Percentiles rank a stretch among this genome's conserved stretches.
phyloP scores from a whole-genome alignment of 129 eudicot genomes.

The Logfia minima region DNA sequence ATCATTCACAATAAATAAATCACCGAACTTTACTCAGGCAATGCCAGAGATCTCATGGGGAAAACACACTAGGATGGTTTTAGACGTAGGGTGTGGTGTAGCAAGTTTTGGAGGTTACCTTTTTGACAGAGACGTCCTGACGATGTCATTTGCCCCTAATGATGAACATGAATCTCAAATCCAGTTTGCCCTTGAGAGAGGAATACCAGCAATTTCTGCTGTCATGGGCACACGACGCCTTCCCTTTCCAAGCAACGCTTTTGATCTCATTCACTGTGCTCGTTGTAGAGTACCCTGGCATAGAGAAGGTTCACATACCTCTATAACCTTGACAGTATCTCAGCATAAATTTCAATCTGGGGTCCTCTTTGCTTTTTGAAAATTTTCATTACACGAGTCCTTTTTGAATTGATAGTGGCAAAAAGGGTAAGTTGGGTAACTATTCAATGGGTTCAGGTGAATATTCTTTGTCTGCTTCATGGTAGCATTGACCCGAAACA shows the following conservation, averaged over 20 bases:
- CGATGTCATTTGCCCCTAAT: conserved; percentile 84
- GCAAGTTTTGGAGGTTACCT: conserved; percentile 91
- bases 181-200: conserved; percentile 88
- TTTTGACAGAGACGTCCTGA: conserved; percentile 63
- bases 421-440: conserved; percentile 17
- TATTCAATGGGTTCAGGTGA: no score
- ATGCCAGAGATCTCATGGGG: conserved; percentile 88
- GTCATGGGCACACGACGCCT: conserved; percentile 80
- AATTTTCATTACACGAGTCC: neutral
- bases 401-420: neutral
- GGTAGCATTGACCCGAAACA: neutral
- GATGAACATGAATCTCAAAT: conserved; percentile 87
- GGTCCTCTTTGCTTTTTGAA: neutral
- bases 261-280: conserved; percentile 78
- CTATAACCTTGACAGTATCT: neutral
- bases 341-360: conserved; percentile 14
- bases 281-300: conserved; percentile 94
- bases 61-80: conserved; percentile 65
- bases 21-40: conserved; percentile 41
- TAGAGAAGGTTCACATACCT: conserved; percentile 53
- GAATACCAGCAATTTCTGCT: conserved; percentile 88
- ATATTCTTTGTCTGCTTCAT: no score
- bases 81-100: conserved; percentile 87
- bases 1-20: neutral
- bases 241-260: conserved; percentile 73